phyloP scores from a whole-genome alignment of 192 early-diverging fungal species.

The Pilaira anomala region DNA sequence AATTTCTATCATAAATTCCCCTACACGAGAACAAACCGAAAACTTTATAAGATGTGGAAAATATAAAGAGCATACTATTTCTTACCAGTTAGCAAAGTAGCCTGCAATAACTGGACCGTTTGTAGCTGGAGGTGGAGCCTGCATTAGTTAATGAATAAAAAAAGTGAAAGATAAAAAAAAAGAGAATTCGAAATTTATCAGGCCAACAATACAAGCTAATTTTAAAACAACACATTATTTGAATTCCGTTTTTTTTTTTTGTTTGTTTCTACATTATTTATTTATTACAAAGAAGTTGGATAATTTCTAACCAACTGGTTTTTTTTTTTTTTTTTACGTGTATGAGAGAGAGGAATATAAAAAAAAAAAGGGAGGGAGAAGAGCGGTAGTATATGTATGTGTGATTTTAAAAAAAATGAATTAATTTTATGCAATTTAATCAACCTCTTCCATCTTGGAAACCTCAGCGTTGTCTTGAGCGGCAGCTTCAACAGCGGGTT shows the following conservation, averaged over 20 bases:
- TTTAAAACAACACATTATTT: background rate
- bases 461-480: constrained; percentile 51
- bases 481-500: constrained; percentile 39
- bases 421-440: constrained; percentile 49
- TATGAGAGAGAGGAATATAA: too few species aligned
- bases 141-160: background rate
- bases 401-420: too few species aligned
- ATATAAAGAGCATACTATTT: too few species aligned
- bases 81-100: constrained; percentile 35
- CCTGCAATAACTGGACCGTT: constrained; percentile 35
- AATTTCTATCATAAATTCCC: constrained; percentile 72
- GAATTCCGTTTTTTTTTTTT: background rate
- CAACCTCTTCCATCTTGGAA: constrained; percentile 71
- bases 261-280: too few species aligned
- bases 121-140: constrained; percentile 18
- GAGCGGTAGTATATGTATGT: too few species aligned
- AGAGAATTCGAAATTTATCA: background rate
- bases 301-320: too few species aligned
- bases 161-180: background rate
- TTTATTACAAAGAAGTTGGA: too few species aligned
- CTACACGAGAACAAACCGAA: constrained; percentile 23
- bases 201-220: background rate
- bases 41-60: background rate
- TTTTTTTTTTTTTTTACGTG: too few species aligned
- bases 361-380: too few species aligned